phyloP scores from a whole-genome alignment of 139 green algal genomes.

The Tetradesmus lagerheimii region DNA sequence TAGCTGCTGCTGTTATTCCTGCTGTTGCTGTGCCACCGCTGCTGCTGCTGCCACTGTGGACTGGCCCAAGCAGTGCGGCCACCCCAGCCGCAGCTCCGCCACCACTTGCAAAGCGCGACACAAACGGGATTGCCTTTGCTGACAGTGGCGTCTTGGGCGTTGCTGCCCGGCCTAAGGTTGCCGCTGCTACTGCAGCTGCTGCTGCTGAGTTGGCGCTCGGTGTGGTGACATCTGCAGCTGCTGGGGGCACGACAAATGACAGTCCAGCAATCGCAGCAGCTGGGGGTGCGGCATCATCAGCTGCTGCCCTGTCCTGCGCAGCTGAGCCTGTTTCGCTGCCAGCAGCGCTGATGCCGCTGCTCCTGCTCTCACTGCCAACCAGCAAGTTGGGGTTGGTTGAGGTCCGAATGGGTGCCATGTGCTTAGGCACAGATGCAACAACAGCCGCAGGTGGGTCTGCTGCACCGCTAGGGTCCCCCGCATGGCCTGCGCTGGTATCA shows the following conservation, averaged over 20 bases:
- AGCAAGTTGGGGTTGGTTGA: background rate
- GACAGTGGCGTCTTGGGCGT: conserved; percentile 28
- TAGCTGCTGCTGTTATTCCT: background rate
- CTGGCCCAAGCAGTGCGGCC: background rate
- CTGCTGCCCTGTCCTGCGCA: background rate
- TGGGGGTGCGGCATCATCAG: background rate
- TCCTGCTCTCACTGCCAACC: background rate
- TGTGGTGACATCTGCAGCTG: conserved; percentile 13
- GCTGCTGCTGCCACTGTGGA: background rate
- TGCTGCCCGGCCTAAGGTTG: background rate
- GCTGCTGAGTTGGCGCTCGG: conserved; percentile 1
- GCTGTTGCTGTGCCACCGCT: background rate
- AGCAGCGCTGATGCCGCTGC: background rate
- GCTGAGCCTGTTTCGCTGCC: background rate
- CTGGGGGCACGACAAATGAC: background rate
- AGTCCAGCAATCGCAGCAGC: background rate
- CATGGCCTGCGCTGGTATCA: background rate
- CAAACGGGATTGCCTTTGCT: conserved; percentile 28
- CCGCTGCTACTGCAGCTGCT: conserved; percentile 1
- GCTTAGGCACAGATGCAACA: background rate
- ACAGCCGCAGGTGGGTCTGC: background rate
- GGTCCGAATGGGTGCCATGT: conserved; percentile 19
- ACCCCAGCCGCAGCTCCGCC: background rate
- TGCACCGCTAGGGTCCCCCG: background rate
- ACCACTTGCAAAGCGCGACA: conserved; percentile 9